These are phyloP conservation scores for Toxoplasma gondii DNA, from an alignment of 169 alveolate genomes.

Conservation along the genomic window DNA sequence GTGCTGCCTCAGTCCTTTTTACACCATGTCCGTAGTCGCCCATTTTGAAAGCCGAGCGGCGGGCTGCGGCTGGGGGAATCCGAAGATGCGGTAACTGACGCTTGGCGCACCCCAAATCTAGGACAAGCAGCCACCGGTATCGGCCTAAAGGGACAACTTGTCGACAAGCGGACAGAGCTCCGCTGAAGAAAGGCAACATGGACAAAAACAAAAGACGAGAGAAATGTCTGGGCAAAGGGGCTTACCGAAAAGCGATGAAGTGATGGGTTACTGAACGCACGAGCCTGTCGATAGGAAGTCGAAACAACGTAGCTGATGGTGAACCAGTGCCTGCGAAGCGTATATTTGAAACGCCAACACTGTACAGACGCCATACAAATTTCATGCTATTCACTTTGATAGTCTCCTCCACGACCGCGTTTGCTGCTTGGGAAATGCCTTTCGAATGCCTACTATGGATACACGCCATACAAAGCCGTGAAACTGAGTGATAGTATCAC, in stretches of 20 bases:
- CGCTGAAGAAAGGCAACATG: not conserved
- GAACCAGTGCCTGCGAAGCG: not conserved
- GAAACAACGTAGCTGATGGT: not conserved
- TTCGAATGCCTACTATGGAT: too few relatives aligned
- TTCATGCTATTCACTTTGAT: too few relatives aligned
- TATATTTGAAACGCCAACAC: too few relatives aligned
- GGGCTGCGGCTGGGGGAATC: not conserved
- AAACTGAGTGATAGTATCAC: too few relatives aligned
- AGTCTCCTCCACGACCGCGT: too few relatives aligned
- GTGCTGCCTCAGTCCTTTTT: not conserved
- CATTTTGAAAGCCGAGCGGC: not conserved
- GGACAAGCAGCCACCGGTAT: constrained; percentile 41
- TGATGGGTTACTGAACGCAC: not conserved
- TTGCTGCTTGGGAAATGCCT: too few relatives aligned
- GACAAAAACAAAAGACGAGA: not conserved
- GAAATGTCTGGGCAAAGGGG: too few relatives aligned
- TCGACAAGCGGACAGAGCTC: constrained; percentile 22
- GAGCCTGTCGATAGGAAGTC: not conserved
- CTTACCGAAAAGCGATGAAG: not conserved
- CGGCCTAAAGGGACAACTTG: not conserved
- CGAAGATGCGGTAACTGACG: not conserved
- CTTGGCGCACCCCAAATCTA: not conserved
- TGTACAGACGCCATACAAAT: too few relatives aligned
- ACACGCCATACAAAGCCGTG: too few relatives aligned
- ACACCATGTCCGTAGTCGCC: not conserved